Conservation (phyloP, 2,329 filamentous ascomycete species). For the Exophiala lecanii-corni region DNA sequence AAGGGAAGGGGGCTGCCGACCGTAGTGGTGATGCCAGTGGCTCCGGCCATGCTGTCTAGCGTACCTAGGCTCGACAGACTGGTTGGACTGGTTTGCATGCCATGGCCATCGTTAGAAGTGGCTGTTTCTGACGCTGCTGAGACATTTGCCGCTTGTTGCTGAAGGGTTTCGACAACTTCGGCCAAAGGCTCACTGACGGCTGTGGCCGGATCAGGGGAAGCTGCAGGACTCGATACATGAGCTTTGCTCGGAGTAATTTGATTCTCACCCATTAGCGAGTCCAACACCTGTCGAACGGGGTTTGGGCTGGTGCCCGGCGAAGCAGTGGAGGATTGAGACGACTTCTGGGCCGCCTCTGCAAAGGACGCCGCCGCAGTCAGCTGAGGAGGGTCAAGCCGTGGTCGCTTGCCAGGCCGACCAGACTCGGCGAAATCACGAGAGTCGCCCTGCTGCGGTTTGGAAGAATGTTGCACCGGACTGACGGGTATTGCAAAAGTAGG, state of each 20-base stretch:
- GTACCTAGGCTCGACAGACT: slow-evolving; percentile 53
- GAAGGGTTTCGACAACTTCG: slow-evolving; percentile 45
- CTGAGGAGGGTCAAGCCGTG: slow-evolving; percentile 35
- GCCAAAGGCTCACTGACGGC: slow-evolving; percentile 47
- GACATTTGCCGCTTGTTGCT: slow-evolving; percentile 41
- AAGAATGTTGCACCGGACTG: not conserved
- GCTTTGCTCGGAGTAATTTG: slow-evolving; percentile 32
- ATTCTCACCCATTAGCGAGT: slow-evolving; percentile 31
- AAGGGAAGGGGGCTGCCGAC: slow-evolving; percentile 45
- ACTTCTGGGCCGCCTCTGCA: slow-evolving; percentile 43
- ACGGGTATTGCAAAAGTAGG: slow-evolving; percentile 1
- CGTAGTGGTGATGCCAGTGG: slow-evolving; percentile 47
- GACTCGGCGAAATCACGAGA: slow-evolving; percentile 24
- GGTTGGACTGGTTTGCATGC: slow-evolving; percentile 48
- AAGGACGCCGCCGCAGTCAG: slow-evolving; percentile 50
- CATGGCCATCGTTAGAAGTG: slow-evolving; percentile 40
- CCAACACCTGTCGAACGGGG: slow-evolving; percentile 39
- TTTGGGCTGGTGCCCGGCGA: slow-evolving; percentile 34
- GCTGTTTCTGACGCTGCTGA: slow-evolving; percentile 3
- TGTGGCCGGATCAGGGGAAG: slow-evolving; percentile 33
- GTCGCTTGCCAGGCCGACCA: slow-evolving; percentile 33
- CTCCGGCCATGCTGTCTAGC: slow-evolving; percentile 45
- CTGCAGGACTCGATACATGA: slow-evolving; percentile 11
- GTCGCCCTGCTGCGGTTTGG: not conserved
- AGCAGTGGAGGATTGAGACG: slow-evolving; percentile 23